Conservation (phyloP, 2,329 filamentous ascomycete genomes). For the Fusarium foetens region DNA sequence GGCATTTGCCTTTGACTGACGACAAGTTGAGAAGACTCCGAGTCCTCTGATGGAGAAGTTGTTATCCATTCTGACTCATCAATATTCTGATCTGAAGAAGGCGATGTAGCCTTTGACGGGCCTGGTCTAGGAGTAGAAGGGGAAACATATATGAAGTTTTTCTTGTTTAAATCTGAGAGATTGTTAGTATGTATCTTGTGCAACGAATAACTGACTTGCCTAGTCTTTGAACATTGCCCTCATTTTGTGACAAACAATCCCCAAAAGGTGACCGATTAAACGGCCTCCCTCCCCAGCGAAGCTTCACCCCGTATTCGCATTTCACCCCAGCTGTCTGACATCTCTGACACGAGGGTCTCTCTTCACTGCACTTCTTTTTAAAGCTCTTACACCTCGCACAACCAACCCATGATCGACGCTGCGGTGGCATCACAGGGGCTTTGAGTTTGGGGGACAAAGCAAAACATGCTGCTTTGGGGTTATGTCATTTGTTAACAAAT, state of each 20-base stretch:
- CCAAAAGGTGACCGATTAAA: conserved; percentile 33
- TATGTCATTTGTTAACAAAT: conserved; percentile 2
- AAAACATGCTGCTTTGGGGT: conserved; percentile 23
- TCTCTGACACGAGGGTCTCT: conserved; percentile 27
- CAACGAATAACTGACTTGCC: background rate
- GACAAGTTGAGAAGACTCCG: conserved; percentile 1
- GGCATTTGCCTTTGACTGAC: background rate
- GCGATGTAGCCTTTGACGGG: background rate
- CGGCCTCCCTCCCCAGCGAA: conserved; percentile 32
- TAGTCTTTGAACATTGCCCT: conserved; percentile 27
- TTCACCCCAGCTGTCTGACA: conserved; percentile 23
- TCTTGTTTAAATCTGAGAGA: conserved; percentile 21
- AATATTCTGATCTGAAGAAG: background rate
- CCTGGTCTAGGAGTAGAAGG: conserved; percentile 12
- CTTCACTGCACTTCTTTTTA: conserved; percentile 38
- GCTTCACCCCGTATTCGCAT: conserved; percentile 34
- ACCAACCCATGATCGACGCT: conserved; percentile 38
- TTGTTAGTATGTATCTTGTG: background rate
- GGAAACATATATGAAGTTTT: conserved; percentile 37
- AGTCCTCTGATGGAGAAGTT: background rate
- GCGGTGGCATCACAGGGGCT: conserved; percentile 28
- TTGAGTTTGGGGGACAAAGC: background rate
- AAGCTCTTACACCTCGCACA: conserved; percentile 36
- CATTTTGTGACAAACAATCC: conserved; percentile 28
- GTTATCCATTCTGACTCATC: background rate